Percentiles rank a stretch among this genome's conserved stretches.
These are phyloP conservation scores for Entophlyctis luteolus DNA, from an alignment of 192 early-diverging fungal species.

Conservation along the genomic window DNA sequence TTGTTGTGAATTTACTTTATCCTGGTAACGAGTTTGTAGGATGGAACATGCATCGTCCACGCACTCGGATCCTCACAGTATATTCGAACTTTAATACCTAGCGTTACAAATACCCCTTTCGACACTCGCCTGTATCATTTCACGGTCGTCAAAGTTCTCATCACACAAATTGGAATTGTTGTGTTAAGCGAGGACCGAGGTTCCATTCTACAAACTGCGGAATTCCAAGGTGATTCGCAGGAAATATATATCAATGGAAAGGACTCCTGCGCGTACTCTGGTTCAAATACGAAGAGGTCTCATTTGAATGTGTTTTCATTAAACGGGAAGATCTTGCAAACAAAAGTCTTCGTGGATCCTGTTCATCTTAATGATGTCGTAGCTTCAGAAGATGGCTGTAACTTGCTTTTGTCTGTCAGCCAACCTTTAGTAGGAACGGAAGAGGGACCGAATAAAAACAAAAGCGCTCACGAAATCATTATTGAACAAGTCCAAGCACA, in stretches of 20 bases:
- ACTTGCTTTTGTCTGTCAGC: background rate
- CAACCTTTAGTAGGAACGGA: background rate
- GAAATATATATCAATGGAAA: background rate
- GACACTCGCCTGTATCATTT: conserved; percentile 8
- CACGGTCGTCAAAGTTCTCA: conserved; percentile 23
- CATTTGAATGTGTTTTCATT: conserved; percentile 30
- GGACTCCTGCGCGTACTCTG: background rate
- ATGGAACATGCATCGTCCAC: conserved; percentile 48
- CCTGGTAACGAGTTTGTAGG: conserved; percentile 7
- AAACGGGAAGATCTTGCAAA: conserved; percentile 27
- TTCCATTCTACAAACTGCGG: background rate
- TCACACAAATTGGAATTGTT: conserved; percentile 15
- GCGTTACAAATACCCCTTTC: conserved; percentile 16
- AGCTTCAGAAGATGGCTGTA: background rate
- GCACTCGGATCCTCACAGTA: conserved; percentile 34
- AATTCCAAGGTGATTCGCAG: background rate
- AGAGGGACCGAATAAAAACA: background rate
- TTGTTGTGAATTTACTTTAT: conserved; percentile 9
- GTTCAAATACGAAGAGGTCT: background rate
- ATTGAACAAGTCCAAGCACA: background rate
- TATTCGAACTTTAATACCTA: conserved; percentile 33
- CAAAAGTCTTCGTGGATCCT: conserved; percentile 17
- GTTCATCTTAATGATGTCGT: background rate
- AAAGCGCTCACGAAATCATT: background rate
- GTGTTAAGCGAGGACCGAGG: conserved; percentile 26